Evolutionary conservation across 768 basidiomycete species (phyloP).

Genomic region (Nevesoporus exiguus): DNA sequence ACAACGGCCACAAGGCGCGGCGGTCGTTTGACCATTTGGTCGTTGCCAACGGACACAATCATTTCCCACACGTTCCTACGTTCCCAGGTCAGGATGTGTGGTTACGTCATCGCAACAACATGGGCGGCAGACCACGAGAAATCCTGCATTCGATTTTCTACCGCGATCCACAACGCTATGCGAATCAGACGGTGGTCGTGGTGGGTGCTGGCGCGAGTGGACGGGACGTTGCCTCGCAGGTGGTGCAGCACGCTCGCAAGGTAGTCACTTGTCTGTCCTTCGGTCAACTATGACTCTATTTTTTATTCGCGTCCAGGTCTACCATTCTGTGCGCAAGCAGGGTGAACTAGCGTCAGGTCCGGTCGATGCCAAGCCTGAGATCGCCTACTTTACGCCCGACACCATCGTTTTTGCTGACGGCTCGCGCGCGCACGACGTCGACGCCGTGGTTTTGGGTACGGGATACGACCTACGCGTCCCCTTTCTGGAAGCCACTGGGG

Average conservation of each 20-base stretch:
- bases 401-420: conserved; percentile 49
- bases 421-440: conserved; percentile 36
- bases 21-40: conserved; percentile 51
- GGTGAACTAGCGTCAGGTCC: conserved; percentile 12
- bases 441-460: conserved; percentile 50
- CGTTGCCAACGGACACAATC: conserved; percentile 55
- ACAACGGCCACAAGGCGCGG: conserved; percentile 17
- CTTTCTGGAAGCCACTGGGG: conserved; percentile 38
- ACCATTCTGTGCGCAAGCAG: conserved; percentile 36
- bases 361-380: conserved; percentile 39
- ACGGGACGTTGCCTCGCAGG: conserved; percentile 45
- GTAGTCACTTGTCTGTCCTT: conserved; percentile 25
- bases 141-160: conserved; percentile 55
- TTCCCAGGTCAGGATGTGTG: conserved; percentile 51
- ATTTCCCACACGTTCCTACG: conserved; percentile 43
- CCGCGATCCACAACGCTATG: conserved; percentile 43
- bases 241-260: conserved; percentile 37
- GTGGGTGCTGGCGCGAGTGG: conserved; percentile 48
- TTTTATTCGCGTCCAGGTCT: conserved; percentile 20
- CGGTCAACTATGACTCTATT: background rate
- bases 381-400: conserved; percentile 45
- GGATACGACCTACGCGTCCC: conserved; percentile 54
- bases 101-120: conserved; percentile 31
- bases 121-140: conserved; percentile 28
- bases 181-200: conserved; percentile 43